Evolutionary conservation across 352 stramenopile genomes (phyloP).

Genomic region (Phytophthora rubi): DNA sequence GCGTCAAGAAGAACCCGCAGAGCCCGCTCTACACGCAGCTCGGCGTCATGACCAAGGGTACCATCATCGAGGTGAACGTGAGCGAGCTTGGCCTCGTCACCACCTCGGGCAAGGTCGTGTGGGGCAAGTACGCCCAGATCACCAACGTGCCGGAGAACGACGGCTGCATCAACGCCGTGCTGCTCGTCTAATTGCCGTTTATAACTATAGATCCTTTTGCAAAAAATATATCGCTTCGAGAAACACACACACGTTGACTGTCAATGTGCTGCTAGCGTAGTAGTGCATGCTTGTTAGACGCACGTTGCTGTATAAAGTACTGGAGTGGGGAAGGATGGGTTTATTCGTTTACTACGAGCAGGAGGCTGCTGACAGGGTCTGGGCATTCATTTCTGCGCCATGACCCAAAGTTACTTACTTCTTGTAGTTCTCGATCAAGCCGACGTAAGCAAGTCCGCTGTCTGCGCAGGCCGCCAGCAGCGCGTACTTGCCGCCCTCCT

Average conservation of each 20-base stretch:
- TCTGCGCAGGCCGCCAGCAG: constrained; percentile 97
- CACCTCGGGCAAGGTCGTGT: constrained; percentile 99
- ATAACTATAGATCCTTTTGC: constrained; percentile 47
- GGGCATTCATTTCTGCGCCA: constrained; percentile 13
- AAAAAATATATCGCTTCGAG: constrained; percentile 33
- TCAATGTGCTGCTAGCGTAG: background rate
- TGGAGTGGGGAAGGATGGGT: background rate
- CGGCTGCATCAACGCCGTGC: constrained; percentile 99
- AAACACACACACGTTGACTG: background rate
- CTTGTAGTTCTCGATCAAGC: constrained; percentile 93
- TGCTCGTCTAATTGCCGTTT: constrained; percentile 94
- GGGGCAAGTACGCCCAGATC: constrained; percentile 99
- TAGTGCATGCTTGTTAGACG: background rate
- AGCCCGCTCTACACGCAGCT: constrained; percentile 97
- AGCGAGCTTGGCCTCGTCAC: constrained; percentile 99
- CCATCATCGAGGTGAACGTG: constrained; percentile 99
- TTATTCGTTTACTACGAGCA: constrained; percentile 8
- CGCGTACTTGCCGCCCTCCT: constrained; percentile 96
- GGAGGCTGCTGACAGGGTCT: constrained; percentile 6
- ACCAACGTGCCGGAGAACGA: constrained; percentile 99
- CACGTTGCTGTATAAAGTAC: too few species aligned
- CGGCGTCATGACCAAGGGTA: constrained; percentile 99
- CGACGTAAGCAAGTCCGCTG: constrained; percentile 96
- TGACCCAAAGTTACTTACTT: constrained; percentile 37
- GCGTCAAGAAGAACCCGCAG: constrained; percentile 99